Conservation (phyloP, 345 rosid genomes). For the Chamaenerion angustifolium region DNA sequence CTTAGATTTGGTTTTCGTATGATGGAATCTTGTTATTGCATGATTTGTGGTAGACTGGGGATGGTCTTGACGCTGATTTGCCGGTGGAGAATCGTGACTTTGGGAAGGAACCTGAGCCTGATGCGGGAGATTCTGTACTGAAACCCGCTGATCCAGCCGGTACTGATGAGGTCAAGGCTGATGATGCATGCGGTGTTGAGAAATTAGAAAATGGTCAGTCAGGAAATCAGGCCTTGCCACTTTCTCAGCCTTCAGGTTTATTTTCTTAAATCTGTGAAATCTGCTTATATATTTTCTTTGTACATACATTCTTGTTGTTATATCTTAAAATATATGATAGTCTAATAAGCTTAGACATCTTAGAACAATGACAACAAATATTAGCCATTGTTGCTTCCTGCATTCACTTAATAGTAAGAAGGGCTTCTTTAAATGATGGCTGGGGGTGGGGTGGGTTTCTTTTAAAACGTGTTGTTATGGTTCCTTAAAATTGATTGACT, state of each 20-base stretch:
- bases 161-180: constrained; percentile 30
- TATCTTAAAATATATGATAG: too few relatives aligned
- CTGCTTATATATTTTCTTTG: too few relatives aligned
- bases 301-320: too few relatives aligned
- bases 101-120: constrained; percentile 32
- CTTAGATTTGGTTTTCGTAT: background rate
- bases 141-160: constrained; percentile 38
- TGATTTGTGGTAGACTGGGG: constrained; percentile 1
- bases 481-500: constrained; percentile 1
- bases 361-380: too few relatives aligned
- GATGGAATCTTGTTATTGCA: background rate
- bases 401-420: too few relatives aligned
- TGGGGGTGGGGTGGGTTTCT: background rate
- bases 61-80: constrained; percentile 15
- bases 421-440: too few relatives aligned
- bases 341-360: too few relatives aligned
- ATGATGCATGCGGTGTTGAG: constrained; percentile 32
- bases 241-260: constrained; percentile 18
- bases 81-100: constrained; percentile 10
- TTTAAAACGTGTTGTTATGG: background rate
- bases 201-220: constrained; percentile 35
- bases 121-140: constrained; percentile 33
- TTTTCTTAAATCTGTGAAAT: background rate
- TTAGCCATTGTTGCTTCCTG: too few relatives aligned
- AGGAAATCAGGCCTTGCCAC: constrained; percentile 33